Percentiles rank a stretch among this genome's conserved stretches.
Evolutionary conservation across 352 stramenopile genomes (phyloP).

Genomic region (Globisporangium megalacanthum): DNA sequence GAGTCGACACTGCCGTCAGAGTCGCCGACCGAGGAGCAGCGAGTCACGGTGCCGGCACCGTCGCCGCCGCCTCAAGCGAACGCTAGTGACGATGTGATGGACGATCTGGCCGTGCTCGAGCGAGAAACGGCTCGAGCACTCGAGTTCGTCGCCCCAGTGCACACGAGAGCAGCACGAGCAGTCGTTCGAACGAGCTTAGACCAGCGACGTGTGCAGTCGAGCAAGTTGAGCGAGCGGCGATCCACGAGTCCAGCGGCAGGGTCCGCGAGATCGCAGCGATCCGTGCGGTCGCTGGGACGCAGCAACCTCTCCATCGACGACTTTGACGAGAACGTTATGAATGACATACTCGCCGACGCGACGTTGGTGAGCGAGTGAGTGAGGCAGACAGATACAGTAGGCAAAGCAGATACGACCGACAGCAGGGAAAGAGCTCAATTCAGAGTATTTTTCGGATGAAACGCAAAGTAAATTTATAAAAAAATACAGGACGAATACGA

Average conservation of each 20-base stretch:
- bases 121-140: slow-evolving; percentile 9
- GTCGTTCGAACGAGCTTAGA: neutral
- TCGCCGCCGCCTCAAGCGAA: neutral
- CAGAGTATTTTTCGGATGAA: too few relatives aligned
- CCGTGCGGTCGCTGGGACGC: slow-evolving; percentile 6
- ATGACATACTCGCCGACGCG: slow-evolving; percentile 41
- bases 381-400: neutral
- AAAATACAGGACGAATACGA: too few relatives aligned
- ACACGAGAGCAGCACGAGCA: neutral
- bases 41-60: too few relatives aligned
- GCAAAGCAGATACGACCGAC: neutral
- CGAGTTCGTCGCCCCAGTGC: neutral
- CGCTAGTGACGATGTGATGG: slow-evolving; percentile 8
- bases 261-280: slow-evolving; percentile 6
- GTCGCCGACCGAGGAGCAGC: neutral
- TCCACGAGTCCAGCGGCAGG: slow-evolving; percentile 3
- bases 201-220: neutral
- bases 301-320: slow-evolving; percentile 48
- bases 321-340: slow-evolving; percentile 61
- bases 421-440: neutral
- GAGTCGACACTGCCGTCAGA: slow-evolving; percentile 9
- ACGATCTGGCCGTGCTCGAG: slow-evolving; percentile 13
- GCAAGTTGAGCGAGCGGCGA: slow-evolving; percentile 3
- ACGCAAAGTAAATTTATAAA: too few relatives aligned
- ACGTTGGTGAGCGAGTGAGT: neutral